Evolutionary conservation across 345 rosid species (phyloP), one percentile per base, ranked within the genome.

Genomic region (Capsella bursapastoris): DNA sequence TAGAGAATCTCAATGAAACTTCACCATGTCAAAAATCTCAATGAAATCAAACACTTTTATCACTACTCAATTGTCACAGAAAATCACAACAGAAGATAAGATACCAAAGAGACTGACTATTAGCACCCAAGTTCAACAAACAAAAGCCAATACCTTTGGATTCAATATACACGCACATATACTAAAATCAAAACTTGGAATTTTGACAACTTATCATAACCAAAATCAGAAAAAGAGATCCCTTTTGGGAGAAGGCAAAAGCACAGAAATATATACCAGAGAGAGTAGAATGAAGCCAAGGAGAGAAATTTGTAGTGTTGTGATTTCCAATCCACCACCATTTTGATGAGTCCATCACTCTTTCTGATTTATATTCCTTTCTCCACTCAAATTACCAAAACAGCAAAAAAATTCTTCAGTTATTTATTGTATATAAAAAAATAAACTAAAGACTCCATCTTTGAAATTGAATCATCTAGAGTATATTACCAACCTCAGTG

Each of bases 241-340:
- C 41, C 18, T 29, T 18, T 18, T 18, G 22, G 22, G 22, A 18
- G 22, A 18, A 31, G 34, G 4, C 58, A 44, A 75, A 49, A 68
- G 32, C 25, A 2, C 25, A 68, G 8, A 56, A 11, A 9, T 13
- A 44, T 6, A 58, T 66, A 78, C 81, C 77, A 0, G 81, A 72
- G 70, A 78, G 72, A 65, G 81, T 72, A 78, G 77, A 66, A 6
- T 71, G 77, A 66, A 78, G 81, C 81, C 81, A 78, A 4, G 73
- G 77, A 59, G 81, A 78, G 73, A 78, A 72, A 66, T 78, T 72
- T 1, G 77, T 71, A 0, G 77, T 78, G 73, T 78, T 78, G 73
- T 78, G 81, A 51, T 72, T 78, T 3, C 81, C 81, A 78, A 78
- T 72, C 81, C 81, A 78, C 77, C 77, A 78, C 81, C 81, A 78